Base-by-base conservation (phyloP, 106 monocot species). In the Narthecium ossifragum region DNA sequence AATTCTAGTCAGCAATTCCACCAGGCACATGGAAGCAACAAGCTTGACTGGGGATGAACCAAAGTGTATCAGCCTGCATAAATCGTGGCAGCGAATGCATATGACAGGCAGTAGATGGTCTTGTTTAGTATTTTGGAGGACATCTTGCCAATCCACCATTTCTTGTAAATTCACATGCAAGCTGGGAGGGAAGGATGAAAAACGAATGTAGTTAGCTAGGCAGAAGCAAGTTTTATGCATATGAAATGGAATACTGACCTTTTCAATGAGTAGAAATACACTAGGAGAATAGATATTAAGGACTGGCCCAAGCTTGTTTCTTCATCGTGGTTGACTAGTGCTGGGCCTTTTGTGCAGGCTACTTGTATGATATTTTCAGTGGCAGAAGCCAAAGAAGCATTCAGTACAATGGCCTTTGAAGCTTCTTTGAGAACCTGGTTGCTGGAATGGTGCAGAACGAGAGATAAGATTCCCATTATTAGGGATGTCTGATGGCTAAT, bases 61-160 rank as follows among this genome's bases (percentile, higher is more conserved):
- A 61, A 72, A 86, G 69, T 90, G 80, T 46, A 90, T 38, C 10
- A 98, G 51, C 36, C 84, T 66, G 72, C 96, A 98, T 65, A 98
- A 45, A 46, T 98, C 84, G 73, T 84, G 76, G 57, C 83, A 86
- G 26, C 59, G 45, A 47, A 98, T 77, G 56, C 73, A 72, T 10
- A 90, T 53, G 27, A 81, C 67, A 22, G 67, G 57, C 31, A 38
- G 47, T 31, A 55, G 57, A 5, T 55, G 62, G 32, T 40, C 48
- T 37, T 63, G 69, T 23, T 68, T 39, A 13, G 78, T 33, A 14
- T 46, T 59, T 47, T 81, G 78, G 60, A 98, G 71, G 40, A 81
- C 79, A 34, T 81, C 78, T 59, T 84, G 75, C 96, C 90, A 98
- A 49, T 90, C 71, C 22, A 86, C 38, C 24, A 27, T 67, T 52